A percentile compares a stretch with the other conserved stretches of the same genome.
Conservation (phyloP, 106 monocot genomes). For the Triglochin maritima region DNA sequence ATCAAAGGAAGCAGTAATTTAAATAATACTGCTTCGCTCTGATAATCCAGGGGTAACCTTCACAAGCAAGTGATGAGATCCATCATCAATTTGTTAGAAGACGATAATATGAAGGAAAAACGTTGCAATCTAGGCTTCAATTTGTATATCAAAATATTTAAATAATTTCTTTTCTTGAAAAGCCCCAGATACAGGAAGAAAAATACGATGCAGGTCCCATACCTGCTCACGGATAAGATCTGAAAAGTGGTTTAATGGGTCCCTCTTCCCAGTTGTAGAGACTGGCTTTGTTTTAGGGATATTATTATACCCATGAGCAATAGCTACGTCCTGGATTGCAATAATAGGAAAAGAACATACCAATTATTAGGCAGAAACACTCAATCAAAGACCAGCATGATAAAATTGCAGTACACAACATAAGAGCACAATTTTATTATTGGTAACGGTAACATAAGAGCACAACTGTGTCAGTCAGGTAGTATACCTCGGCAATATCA, state of each 20-base stretch:
- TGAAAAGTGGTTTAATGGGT: conserved; percentile 71
- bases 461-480: too few species aligned
- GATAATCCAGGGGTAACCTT: background rate
- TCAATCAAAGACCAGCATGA: background rate
- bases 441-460: too few species aligned
- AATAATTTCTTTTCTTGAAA: background rate
- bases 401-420: background rate
- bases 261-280: conserved; percentile 54
- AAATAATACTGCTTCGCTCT: background rate
- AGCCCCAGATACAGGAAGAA: background rate
- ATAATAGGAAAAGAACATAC: background rate
- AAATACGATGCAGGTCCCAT: conserved; percentile 2
- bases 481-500: conserved; percentile 80
- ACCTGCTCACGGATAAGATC: conserved; percentile 80
- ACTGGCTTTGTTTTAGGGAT: conserved; percentile 69
- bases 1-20: too few species aligned
- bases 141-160: background rate
- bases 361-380: background rate
- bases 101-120: background rate
- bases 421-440: background rate
- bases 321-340: conserved; percentile 71
- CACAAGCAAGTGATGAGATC: background rate
- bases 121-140: background rate
- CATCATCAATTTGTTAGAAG: background rate
- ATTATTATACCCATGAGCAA: conserved; percentile 91